phyloP scores from a whole-genome alignment of 2,329 filamentous ascomycete species.

The Hypoxylon sp. region DNA sequence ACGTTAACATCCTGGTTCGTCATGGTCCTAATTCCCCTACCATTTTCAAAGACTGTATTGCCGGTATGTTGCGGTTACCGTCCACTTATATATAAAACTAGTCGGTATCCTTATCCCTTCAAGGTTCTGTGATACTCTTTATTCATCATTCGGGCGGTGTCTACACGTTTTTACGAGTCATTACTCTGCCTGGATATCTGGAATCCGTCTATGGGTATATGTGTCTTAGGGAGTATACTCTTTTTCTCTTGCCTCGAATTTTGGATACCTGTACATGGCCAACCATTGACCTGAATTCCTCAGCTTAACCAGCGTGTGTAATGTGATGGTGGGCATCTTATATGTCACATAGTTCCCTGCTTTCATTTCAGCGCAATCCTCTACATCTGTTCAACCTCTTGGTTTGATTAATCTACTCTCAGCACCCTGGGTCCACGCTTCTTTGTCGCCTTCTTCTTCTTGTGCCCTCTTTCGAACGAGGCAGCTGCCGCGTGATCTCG shows the following conservation, averaged over 20 bases:
- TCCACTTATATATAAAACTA: too few relatives aligned
- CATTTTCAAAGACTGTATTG: too few relatives aligned
- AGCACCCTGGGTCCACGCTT: slow-evolving; percentile 80
- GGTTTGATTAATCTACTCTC: slow-evolving; percentile 74
- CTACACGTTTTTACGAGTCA: neutral
- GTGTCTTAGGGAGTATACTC: slow-evolving; percentile 10
- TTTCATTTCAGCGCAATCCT: neutral
- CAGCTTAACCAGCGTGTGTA: slow-evolving; percentile 14
- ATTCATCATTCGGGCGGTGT: neutral
- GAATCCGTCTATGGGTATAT: neutral
- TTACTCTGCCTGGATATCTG: neutral
- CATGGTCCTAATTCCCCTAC: too few relatives aligned
- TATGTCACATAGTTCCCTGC: slow-evolving; percentile 2
- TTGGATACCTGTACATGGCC: slow-evolving; percentile 30
- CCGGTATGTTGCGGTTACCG: too few relatives aligned
- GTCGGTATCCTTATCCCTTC: too few relatives aligned
- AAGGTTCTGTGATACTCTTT: too few relatives aligned
- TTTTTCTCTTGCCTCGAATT: slow-evolving; percentile 28
- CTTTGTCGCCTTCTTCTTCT: slow-evolving; percentile 84
- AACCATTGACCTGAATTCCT: slow-evolving; percentile 20
- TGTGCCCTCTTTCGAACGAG: slow-evolving; percentile 83
- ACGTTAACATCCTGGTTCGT: too few relatives aligned
- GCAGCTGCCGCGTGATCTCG: slow-evolving; percentile 82
- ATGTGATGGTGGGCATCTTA: slow-evolving; percentile 4
- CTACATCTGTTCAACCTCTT: neutral